phyloP scores from a whole-genome alignment of 352 stramenopile genomes.

The Pythium biforme region DNA sequence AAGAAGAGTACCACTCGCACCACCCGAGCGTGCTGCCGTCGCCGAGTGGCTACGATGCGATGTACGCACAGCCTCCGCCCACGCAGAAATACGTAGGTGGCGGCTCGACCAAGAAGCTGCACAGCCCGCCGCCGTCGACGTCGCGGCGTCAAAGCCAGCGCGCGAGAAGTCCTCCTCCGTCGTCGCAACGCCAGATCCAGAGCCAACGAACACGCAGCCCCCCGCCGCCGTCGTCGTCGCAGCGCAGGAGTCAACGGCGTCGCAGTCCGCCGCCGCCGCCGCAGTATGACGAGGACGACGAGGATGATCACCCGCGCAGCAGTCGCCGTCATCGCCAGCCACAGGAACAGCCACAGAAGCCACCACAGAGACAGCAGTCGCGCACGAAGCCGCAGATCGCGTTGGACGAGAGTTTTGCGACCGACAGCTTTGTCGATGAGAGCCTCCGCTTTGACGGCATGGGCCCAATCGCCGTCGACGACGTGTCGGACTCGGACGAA shows the following conservation, averaged over 20 bases:
- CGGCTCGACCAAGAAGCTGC: neutral
- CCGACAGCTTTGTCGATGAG: constrained; percentile 36
- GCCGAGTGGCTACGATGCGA: neutral
- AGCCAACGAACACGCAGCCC: constrained; percentile 2
- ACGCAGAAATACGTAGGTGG: constrained; percentile 8
- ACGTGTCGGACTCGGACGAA: constrained; percentile 49
- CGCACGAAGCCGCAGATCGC: constrained; percentile 2
- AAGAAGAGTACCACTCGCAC: constrained; percentile 27
- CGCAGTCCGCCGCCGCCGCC: neutral
- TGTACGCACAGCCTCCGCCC: constrained; percentile 1
- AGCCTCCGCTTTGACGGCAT: constrained; percentile 35
- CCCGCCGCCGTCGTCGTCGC: neutral
- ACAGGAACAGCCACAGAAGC: neutral
- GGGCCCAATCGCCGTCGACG: constrained; percentile 31
- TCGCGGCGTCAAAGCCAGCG: constrained; percentile 1
- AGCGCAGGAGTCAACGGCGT: neutral
- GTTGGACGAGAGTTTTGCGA: constrained; percentile 19
- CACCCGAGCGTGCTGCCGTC: constrained; percentile 23
- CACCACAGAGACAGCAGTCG: neutral
- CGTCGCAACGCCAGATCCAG: neutral
- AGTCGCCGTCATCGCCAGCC: constrained; percentile 9
- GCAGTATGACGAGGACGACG: neutral
- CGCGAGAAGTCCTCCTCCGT: constrained; percentile 7
- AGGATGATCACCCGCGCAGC: constrained; percentile 12
- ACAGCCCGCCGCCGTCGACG: constrained; percentile 5